phyloP scores from a whole-genome alignment of 2,329 filamentous ascomycete species.

The Pseudodiploospora longispora region DNA sequence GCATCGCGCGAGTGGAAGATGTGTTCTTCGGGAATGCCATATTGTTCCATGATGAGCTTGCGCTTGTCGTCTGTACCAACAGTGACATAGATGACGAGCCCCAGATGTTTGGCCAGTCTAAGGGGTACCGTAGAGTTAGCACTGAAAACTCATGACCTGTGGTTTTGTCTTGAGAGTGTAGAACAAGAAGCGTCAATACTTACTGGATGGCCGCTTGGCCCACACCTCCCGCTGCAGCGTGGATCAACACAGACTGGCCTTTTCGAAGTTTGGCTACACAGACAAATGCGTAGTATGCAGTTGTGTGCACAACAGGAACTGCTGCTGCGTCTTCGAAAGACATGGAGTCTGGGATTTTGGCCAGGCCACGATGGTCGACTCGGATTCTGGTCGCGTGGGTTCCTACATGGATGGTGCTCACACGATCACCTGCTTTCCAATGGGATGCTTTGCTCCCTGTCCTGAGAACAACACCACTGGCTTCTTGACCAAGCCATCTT shows the following conservation, averaged over 20 bases:
- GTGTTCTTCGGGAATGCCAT: neutral
- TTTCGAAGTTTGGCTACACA: neutral
- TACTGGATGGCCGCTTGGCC: neutral
- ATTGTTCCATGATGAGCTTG: neutral
- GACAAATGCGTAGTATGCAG: neutral
- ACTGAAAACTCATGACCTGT: too few species aligned
- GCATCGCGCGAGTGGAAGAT: neutral
- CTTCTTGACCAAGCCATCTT: slow-evolving; percentile 5
- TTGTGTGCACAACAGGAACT: neutral
- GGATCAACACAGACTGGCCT: neutral
- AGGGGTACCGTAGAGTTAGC: too few species aligned
- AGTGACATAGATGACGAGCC: neutral
- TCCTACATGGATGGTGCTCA: neutral
- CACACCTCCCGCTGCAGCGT: neutral
- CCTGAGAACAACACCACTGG: slow-evolving; percentile 2
- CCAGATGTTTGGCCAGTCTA: neutral
- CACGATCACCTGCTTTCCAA: slow-evolving; percentile 2
- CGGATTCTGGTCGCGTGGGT: neutral
- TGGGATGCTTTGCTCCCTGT: slow-evolving; percentile 2
- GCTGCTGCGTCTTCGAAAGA: neutral
- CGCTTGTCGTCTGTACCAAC: neutral
- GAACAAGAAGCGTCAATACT: neutral
- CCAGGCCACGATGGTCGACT: too few species aligned
- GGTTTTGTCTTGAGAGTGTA: too few species aligned
- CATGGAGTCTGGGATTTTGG: neutral